A percentile compares a stretch with the other conserved stretches of the same genome.
These are phyloP conservation scores for Chenopodium berlandieri DNA, from an alignment of 148 eudicot genomes.

Conservation along the genomic window DNA sequence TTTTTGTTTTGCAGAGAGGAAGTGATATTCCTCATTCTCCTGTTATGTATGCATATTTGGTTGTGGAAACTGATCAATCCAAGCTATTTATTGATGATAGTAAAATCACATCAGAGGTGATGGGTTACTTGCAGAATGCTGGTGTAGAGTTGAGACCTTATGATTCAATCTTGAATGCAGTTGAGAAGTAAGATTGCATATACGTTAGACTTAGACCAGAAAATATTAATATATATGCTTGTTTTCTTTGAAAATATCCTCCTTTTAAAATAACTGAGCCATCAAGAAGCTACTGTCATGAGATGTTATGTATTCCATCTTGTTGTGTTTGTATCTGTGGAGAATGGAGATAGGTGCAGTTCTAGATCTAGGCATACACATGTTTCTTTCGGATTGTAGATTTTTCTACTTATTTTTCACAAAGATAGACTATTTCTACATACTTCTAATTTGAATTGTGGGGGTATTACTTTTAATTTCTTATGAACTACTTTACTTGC, in stretches of 20 bases:
- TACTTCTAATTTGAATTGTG: not conserved
- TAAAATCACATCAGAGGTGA: slow-evolving; percentile 72
- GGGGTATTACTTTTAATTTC: not conserved
- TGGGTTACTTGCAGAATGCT: slow-evolving; percentile 63
- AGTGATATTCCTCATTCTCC: slow-evolving; percentile 92
- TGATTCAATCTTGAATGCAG: slow-evolving; percentile 72
- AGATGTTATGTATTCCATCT: not conserved
- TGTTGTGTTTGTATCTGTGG: not conserved
- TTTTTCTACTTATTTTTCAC: not conserved
- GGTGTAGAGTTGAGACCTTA: slow-evolving; percentile 77
- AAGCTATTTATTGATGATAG: slow-evolving; percentile 68
- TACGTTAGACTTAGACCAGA: not conserved
- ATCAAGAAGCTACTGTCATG: not conserved
- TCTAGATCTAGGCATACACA: not conserved
- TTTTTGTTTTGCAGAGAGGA: slow-evolving; percentile 66
- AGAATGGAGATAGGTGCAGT: too few species aligned
- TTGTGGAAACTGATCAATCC: slow-evolving; percentile 73
- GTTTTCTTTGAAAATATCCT: not conserved
- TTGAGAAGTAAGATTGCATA: slow-evolving; percentile 56
- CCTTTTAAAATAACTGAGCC: not conserved
- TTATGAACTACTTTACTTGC: not conserved
- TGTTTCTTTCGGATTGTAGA: not conserved
- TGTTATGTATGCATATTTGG: slow-evolving; percentile 82
- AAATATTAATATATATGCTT: not conserved
- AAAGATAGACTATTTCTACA: not conserved